Evolutionary conservation across 495 filamentous ascomycete species (phyloP), one percentile per base, ranked within the genome.

Genomic region (Entonaema liquescens): DNA sequence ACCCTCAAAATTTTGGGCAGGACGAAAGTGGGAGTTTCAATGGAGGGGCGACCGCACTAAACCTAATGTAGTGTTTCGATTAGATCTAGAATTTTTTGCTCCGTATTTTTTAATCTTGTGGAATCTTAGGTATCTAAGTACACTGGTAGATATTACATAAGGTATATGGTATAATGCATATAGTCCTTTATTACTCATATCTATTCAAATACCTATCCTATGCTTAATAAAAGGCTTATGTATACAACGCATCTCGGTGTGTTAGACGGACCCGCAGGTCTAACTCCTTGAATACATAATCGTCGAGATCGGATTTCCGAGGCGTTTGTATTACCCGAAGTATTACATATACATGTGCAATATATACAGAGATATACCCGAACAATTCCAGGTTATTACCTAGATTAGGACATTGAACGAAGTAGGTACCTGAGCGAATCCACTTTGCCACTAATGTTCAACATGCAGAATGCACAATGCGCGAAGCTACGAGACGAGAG

Each of bases 1-100:
- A 73, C 70, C 44, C 68, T 75, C 69, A 75, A 75, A 75, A 74
- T 57, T 77, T 73, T 77, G 73, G 76, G 76, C 77, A 76, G 75
- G 71, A 80, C 38, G 78, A 76, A 42, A 28, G 56, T 52, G 44
- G 75, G 79, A 77, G 60, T 59, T 50, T 66, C 74, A 76, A 76
- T 81, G 80, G 77, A 75, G 73, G 69, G 77, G 74, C 72, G 68
- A 52, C 29, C 25, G 44, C 49, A 59, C 67, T 68, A 73, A 58
- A 21, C 66, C 50, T 31, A 59, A 26, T 61, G 6, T 54, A 35
- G 58, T 15, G 1, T 25, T 12, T 63, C 29, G 54, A 70, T 68
- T 61, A 71, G 72, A 71, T 71, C 69, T 68, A 72, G 73, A 71
- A 61, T 72, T 68, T 67, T 70, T 57, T 61, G 58, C 55, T 70